A percentile compares a stretch with the other conserved stretches of the same genome.
Conservation (phyloP, 352 stramenopile species). For the Phytophthora vignae region DNA sequence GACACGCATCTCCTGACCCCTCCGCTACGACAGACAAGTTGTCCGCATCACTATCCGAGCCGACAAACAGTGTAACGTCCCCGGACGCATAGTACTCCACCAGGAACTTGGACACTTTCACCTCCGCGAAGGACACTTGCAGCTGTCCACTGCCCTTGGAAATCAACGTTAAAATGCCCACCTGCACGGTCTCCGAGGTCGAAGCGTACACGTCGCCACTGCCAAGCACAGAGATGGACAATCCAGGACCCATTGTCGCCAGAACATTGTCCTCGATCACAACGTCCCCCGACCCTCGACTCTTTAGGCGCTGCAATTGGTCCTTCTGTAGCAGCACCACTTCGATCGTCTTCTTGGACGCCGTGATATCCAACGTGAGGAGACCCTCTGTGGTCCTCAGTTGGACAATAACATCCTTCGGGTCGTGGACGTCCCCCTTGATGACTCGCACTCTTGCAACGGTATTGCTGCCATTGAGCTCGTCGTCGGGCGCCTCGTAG, state of each 20-base stretch:
- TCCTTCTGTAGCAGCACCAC: conserved; percentile 28
- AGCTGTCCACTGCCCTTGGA: conserved; percentile 30
- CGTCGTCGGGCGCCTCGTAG: conserved; percentile 12
- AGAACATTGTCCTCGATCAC: conserved; percentile 26
- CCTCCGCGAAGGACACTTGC: conserved; percentile 19
- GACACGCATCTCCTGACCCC: conserved; percentile 29
- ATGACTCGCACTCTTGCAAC: conserved; percentile 26
- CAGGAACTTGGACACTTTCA: conserved; percentile 21
- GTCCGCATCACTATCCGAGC: conserved; percentile 14
- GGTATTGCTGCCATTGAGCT: neutral
- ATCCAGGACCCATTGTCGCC: conserved; percentile 9
- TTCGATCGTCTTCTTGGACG: conserved; percentile 25
- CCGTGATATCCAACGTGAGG: conserved; percentile 29
- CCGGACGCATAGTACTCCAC: conserved; percentile 24
- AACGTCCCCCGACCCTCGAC: conserved; percentile 21
- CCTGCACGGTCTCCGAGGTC: conserved; percentile 17
- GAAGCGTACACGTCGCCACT: conserved; percentile 23
- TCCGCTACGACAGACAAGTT: conserved; percentile 14
- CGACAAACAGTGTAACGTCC: conserved; percentile 15
- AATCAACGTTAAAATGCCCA: conserved; percentile 26
- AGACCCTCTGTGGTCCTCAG: conserved; percentile 20
- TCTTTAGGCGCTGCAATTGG: conserved; percentile 26
- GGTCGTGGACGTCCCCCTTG: conserved; percentile 28
- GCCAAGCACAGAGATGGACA: conserved; percentile 25
- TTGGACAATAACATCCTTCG: conserved; percentile 19